Evolutionary conservation across 2,329 filamentous ascomycete species (phyloP), one percentile per base, ranked within the genome.

Genomic region (Parastagonospora avenae): DNA sequence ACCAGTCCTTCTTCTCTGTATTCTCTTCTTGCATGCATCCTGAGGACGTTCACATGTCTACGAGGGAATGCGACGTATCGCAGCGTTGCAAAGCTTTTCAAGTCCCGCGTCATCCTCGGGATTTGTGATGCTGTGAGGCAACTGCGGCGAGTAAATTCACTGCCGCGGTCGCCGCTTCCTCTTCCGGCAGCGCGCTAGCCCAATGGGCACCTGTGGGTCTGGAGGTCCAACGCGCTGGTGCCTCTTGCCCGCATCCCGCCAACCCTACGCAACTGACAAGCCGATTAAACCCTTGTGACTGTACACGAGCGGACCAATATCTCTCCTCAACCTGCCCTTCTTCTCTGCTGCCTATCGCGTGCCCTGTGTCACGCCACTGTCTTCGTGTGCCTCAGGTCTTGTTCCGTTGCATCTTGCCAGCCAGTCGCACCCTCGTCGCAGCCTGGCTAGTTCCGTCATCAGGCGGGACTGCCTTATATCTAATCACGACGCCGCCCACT

Each of bases 371-470:
- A 30, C 40, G 31, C 36, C 42, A 36, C 48, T 33, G 42, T 39
- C 37, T 27, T 12, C 10, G 16, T n/a, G 51, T 49, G 50, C 54
- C 45, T 39, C 41, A 52, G 40, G 33, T 41, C 53, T 46, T 42
- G 24, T 53, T 50, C 40, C 47, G 27, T 32, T 29, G 32, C 44
- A 33, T n/a, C 42, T 30, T 37, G 24, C 39, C 43, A 24, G 19
- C 52, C 47, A 48, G 27, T 42, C 53, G 48, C 55, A 52, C 51
- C 50, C 54, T 52, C 52, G 52, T 50, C 50, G 59, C 55, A 68
- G 66, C 69, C 70, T 72, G 70, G 69, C 71, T 70, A 67, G 67
- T 74, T 71, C 71, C 72, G 72, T 74, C 72, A 73, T 72, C 65
- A 64, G 64, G 70, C 71, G 71, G 65, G 66, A 66, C 67, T 60